phyloP scores from a whole-genome alignment of 139 green algal genomes.

The Picochlorum costavermella region DNA sequence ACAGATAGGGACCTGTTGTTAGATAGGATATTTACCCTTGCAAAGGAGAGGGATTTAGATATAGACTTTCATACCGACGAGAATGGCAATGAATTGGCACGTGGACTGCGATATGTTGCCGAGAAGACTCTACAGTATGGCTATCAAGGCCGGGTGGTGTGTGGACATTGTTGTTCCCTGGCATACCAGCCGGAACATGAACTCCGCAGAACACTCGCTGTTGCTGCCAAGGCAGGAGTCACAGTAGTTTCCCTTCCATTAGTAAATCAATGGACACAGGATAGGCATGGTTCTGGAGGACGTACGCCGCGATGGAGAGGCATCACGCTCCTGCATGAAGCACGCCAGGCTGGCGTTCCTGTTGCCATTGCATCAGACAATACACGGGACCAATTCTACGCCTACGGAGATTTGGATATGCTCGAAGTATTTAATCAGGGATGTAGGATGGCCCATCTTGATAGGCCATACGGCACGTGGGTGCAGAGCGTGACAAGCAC shows the following conservation, averaged over 20 bases:
- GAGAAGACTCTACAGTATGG: slow-evolving; percentile 48
- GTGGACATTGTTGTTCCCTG: slow-evolving; percentile 65
- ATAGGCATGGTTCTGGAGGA: slow-evolving; percentile 23
- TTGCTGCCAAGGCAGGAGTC: slow-evolving; percentile 31
- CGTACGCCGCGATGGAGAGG: slow-evolving; percentile 55
- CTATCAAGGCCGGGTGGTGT: slow-evolving; percentile 58
- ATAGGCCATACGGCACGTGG: slow-evolving; percentile 52
- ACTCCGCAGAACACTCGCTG: slow-evolving; percentile 28
- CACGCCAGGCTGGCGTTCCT: slow-evolving; percentile 37
- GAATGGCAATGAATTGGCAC: slow-evolving; percentile 57
- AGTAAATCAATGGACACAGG: slow-evolving; percentile 68
- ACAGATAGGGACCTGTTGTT: slow-evolving; percentile 47
- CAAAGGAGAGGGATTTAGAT: slow-evolving; percentile 48
- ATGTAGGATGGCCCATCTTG: slow-evolving; percentile 57
- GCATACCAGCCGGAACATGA: slow-evolving; percentile 36
- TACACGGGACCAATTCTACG: slow-evolving; percentile 66
- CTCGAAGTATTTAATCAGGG: slow-evolving; percentile 60
- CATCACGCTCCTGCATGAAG: slow-evolving; percentile 52
- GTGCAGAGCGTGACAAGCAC: slow-evolving; percentile 27
- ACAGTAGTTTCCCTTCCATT: slow-evolving; percentile 56
- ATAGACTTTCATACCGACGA: slow-evolving; percentile 72
- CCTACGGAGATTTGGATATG: slow-evolving; percentile 69
- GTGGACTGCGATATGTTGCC: slow-evolving; percentile 51
- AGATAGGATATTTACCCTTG: slow-evolving; percentile 58
- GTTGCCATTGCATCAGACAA: slow-evolving; percentile 63